Percentiles rank a stretch among this genome's conserved stretches.
These are phyloP conservation scores for Trametes gibbosa DNA, from an alignment of 768 basidiomycete genomes.

Conservation along the genomic window DNA sequence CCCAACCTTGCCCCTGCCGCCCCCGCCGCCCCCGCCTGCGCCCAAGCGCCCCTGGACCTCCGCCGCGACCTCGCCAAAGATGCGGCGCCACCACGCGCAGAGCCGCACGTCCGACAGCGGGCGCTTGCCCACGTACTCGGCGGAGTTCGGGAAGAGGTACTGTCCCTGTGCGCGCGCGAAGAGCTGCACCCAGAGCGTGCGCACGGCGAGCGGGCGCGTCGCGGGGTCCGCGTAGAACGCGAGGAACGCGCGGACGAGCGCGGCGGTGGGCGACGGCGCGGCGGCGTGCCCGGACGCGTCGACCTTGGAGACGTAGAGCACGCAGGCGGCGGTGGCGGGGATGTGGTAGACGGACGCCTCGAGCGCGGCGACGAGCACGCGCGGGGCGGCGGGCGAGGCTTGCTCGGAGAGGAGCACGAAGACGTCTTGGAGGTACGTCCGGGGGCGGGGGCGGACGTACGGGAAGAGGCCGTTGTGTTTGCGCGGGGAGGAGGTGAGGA, in stretches of 20 bases:
- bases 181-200: constrained; percentile 75
- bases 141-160: constrained; percentile 91
- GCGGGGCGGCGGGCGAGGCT: constrained; percentile 42
- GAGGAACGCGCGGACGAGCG: constrained; percentile 67
- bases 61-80: constrained; percentile 55
- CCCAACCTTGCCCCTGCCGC: no score
- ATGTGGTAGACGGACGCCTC: constrained; percentile 76
- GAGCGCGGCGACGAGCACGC: constrained; percentile 73
- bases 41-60: constrained; percentile 35
- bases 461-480: constrained; percentile 73
- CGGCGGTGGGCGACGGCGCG: constrained; percentile 63
- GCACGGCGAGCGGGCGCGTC: constrained; percentile 58
- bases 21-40: constrained; percentile 29
- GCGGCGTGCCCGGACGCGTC: constrained; percentile 83
- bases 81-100: constrained; percentile 90
- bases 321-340: constrained; percentile 61
- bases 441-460: constrained; percentile 65
- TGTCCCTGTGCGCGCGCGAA: constrained; percentile 90
- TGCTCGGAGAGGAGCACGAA: constrained; percentile 75
- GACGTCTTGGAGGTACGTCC: constrained; percentile 71
- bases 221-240: constrained; percentile 56
- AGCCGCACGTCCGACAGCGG: constrained; percentile 76
- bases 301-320: constrained; percentile 91
- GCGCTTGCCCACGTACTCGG: constrained; percentile 63
- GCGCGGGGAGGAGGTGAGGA: constrained; percentile 64